Evolutionary conservation across 2,329 filamentous ascomycete species (phyloP), one percentile per base, ranked within the genome.

Genomic region (Epichloe baconii): DNA sequence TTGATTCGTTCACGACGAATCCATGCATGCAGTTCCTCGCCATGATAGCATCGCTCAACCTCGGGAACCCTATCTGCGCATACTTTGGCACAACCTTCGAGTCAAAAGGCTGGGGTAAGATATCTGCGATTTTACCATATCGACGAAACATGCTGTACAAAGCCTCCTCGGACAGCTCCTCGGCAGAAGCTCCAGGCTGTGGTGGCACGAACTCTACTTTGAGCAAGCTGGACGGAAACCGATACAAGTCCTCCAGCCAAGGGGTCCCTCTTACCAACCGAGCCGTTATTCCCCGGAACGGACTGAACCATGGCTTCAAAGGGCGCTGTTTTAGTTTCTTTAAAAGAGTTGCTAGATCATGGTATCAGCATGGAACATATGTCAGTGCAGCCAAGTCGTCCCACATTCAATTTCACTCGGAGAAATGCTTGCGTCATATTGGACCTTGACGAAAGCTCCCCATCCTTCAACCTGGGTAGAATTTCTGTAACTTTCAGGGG

Each of bases 21-120:
- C 91, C 90, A 64, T 98, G 93, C 69, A 96, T 76, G 61, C 91
- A 97, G 60, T 95, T 95, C 59, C 87, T 84, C 0, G 90, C 89
- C 80, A 93, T 88, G 51, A 94, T 85, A 6, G 89, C 85, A 60
- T 86, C 84, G 37, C 86, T 78, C 14, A 86, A 74, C 7, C 78
- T 75, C 1, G 79, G 74, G 60, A 93, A 97, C 61, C 89, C 86
- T 21, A 97, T 68, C 49, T 82, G 79, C 0, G 90, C 89, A 65
- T 81, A 95, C 59, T 82, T 83, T 0, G 93, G 91, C 3, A 86
- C 62, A 2, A 88, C 73, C 66, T 96, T 96, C 11, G 89, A 95
- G 61, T 95, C 90, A 3, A 84, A 82, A 0, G 88, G 80, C 62
- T 96, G 88, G 1, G 83, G 78, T 2, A 79, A 74, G 53, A 98